Conservation (phyloP, 106 monocot species). For the Allium fistulosum region DNA sequence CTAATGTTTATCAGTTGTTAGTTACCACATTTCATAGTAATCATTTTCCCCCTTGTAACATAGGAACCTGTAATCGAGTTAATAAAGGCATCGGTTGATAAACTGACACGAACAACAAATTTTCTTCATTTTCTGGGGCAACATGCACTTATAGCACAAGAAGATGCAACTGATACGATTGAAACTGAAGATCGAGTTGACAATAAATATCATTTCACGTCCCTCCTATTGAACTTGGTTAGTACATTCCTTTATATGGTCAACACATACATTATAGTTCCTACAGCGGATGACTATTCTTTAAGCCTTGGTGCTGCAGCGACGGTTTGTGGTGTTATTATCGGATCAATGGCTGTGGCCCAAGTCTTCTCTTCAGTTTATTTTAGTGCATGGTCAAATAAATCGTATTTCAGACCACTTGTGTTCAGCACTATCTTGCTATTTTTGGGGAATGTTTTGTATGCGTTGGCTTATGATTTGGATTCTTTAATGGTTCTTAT, state of each 20-base stretch:
- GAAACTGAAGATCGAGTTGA: constrained; percentile 41
- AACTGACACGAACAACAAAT: constrained; percentile 75
- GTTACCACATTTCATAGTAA: too few species aligned
- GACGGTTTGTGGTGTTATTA: constrained; percentile 92
- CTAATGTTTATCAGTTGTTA: background rate
- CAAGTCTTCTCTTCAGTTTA: constrained; percentile 93
- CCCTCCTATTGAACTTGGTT: constrained; percentile 83
- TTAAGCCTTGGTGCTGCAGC: constrained; percentile 89
- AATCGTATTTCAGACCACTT: constrained; percentile 85
- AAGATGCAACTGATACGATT: constrained; percentile 44
- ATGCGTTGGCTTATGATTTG: constrained; percentile 88
- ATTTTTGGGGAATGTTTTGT: constrained; percentile 70
- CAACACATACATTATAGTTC: constrained; percentile 96
- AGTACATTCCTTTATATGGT: constrained; percentile 99
- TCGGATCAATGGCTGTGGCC: constrained; percentile 98
- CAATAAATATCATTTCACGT: constrained; percentile 71
- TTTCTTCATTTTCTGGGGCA: constrained; percentile 90
- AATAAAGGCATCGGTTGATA: constrained; percentile 72
- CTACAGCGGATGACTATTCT: constrained; percentile 95
- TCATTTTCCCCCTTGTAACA: background rate
- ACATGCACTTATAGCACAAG: constrained; percentile 80
- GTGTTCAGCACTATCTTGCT: constrained; percentile 87
- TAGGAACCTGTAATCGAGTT: constrained; percentile 85
- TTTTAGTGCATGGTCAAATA: constrained; percentile 99
- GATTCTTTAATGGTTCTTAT: constrained; percentile 69